These are phyloP conservation scores for Ceratocystis harringtonii DNA, from an alignment of 2,329 filamentous ascomycete genomes.

Conservation along the genomic window DNA sequence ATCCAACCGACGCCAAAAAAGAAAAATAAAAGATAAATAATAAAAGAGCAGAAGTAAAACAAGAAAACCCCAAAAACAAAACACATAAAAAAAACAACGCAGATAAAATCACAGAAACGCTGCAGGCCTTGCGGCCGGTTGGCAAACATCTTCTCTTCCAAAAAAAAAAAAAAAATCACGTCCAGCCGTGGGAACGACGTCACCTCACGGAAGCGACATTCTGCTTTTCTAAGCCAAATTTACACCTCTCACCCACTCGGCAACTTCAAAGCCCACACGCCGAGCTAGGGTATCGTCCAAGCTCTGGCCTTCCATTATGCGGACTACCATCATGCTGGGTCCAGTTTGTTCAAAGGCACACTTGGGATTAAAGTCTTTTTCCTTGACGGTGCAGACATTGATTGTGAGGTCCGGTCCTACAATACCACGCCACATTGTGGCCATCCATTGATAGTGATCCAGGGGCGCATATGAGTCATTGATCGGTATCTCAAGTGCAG, in stretches of 20 bases:
- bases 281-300: conserved; percentile 57
- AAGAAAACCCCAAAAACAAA: background rate
- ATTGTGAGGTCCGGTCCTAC: conserved; percentile 68
- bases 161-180: background rate
- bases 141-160: background rate
- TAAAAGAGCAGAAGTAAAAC: background rate
- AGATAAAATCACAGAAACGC: background rate
- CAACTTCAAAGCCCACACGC: conserved; percentile 71
- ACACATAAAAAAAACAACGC: background rate
- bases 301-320: conserved; percentile 29
- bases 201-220: background rate
- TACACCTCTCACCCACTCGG: conserved; percentile 55
- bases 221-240: conserved; percentile 23
- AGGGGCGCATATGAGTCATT: conserved; percentile 60
- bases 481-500: conserved; percentile 59
- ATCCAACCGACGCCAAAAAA: conserved; percentile 1
- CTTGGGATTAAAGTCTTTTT: conserved; percentile 25
- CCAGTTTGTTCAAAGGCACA: conserved; percentile 29
- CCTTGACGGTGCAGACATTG: conserved; percentile 37
- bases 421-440: conserved; percentile 78
- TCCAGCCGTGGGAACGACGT: background rate
- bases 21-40: background rate
- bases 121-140: background rate
- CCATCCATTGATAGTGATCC: conserved; percentile 98
- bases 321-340: conserved; percentile 35